Base-by-base conservation (phyloP, 495 filamentous ascomycete genomes). In the Schizothecium vesticola region DNA sequence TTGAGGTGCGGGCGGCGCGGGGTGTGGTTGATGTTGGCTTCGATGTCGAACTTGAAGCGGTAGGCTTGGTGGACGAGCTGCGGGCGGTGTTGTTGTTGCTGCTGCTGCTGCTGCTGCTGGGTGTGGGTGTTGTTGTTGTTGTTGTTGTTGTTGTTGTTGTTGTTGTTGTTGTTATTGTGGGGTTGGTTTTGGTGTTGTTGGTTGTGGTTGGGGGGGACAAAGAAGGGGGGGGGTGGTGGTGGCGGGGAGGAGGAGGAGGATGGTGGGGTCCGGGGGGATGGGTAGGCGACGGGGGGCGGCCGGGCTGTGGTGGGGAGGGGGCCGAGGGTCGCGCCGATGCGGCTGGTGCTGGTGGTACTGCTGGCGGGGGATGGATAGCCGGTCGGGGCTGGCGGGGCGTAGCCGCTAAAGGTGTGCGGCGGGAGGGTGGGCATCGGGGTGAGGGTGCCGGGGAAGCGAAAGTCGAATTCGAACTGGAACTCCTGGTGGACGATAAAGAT, bases 31-130 rank as follows among this genome's bases (percentile, higher is more conserved):
- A 84, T 79, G 75, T 81, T 84, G 64, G 78, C 76, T 61, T 82
- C 80, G 60, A 84, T 78, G 72, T 83, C 81, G 66, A 82, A 83
- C 66, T 81, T 81, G 72, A 80, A 83, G 62, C 80, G 77, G 71
- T 84, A 84, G n/a, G 81, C 76, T 67, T 84, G 80, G 75, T 80
- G 81, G 28, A 83, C 73, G 4, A 74, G 70, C 28, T 71, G 71
- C 19, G 69, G 73, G 1, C 64, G 67, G 3, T 59, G 70, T 63
- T 66, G 73, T 28, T 21, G 65, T n/a, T 65, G 67, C 16, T 55
- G 70, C 25, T 56, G 65, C 21, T 36, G n/a, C n/a, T n/a, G n/a
- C n/a, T n/a, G n/a, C n/a, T n/a, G n/a, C n/a, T n/a, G n/a, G n/a
- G n/a, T 67, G 59, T 64, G 36, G 26, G 43, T n/a, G 63, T 58